phyloP scores from a whole-genome alignment of 306 rosid species.

The Arachis hypogaea region DNA sequence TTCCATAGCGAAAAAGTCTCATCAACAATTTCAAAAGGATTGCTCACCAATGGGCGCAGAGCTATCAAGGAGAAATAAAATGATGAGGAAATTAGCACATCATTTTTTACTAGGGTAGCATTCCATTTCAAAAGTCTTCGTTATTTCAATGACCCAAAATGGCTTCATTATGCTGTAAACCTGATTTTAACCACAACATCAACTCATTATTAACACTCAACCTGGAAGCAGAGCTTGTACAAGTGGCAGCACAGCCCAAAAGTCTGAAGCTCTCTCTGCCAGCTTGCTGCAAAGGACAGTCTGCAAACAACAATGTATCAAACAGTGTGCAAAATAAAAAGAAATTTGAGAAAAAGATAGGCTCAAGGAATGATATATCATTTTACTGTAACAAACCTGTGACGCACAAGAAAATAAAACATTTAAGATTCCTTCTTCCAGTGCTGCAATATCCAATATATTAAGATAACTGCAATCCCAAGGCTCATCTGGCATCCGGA shows the following conservation, averaged over 20 bases:
- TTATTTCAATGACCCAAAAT: slow-evolving; percentile 17
- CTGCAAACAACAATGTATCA: slow-evolving; percentile 58
- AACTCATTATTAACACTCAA: slow-evolving; percentile 43
- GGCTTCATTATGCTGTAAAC: slow-evolving; percentile 23
- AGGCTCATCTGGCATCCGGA: slow-evolving; percentile 68
- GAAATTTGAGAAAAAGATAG: slow-evolving; percentile 23
- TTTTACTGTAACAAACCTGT: slow-evolving; percentile 64
- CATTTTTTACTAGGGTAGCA: slow-evolving; percentile 18
- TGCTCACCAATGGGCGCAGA: slow-evolving; percentile 79
- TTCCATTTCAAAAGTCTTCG: slow-evolving; percentile 24
- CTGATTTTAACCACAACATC: slow-evolving; percentile 8
- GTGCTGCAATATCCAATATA: slow-evolving; percentile 77
- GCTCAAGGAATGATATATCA: slow-evolving; percentile 34
- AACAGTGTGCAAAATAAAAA: slow-evolving; percentile 43
- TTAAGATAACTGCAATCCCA: slow-evolving; percentile 79
- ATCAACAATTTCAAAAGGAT: slow-evolving; percentile 68
- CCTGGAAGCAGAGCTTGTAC: slow-evolving; percentile 94
- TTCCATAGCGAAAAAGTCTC: slow-evolving; percentile 81
- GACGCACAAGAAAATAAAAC: slow-evolving; percentile 91
- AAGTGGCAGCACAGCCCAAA: slow-evolving; percentile 82
- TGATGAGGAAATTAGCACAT: slow-evolving; percentile 24
- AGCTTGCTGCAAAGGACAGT: slow-evolving; percentile 85
- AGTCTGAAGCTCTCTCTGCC: slow-evolving; percentile 75
- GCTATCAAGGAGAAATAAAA: slow-evolving; percentile 55
- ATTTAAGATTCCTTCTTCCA: slow-evolving; percentile 91